These are phyloP conservation scores for Primulina huaijiensis DNA, from an alignment of 257 asterid species.

Conservation along the genomic window DNA sequence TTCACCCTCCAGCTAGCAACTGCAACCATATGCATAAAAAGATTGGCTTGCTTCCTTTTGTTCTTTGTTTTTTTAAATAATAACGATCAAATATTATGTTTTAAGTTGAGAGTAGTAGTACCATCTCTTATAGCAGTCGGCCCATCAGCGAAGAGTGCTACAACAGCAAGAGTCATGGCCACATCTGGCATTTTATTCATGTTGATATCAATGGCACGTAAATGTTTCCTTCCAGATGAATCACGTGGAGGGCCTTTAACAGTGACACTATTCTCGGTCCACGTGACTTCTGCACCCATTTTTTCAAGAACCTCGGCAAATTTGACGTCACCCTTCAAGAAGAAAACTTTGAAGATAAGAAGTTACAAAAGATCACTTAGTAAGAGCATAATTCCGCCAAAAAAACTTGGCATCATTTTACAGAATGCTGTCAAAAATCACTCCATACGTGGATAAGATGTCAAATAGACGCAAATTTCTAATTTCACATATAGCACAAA, in stretches of 20 bases:
- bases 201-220: constrained; percentile 76
- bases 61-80: too few relatives aligned
- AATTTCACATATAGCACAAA: not conserved
- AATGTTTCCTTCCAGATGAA: constrained; percentile 55
- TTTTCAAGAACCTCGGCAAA: constrained; percentile 95
- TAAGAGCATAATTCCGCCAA: not conserved
- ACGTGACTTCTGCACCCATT: constrained; percentile 91
- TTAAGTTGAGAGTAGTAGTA: not conserved
- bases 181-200: constrained; percentile 99
- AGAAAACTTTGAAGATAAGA: constrained; percentile 13
- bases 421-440: not conserved
- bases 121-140: constrained; percentile 49
- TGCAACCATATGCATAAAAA: constrained; percentile 26
- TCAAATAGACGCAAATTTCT: not conserved
- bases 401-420: not conserved
- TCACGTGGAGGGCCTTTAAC: constrained; percentile 77
- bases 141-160: constrained; percentile 93
- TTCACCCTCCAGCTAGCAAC: constrained; percentile 98
- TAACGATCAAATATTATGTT: not conserved
- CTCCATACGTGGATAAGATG: not conserved
- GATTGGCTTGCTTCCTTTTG: not conserved
- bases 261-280: constrained; percentile 97
- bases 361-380: constrained; percentile 9
- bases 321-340: constrained; percentile 82
- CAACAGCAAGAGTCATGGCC: constrained; percentile 98